These are phyloP conservation scores for Hypsizygus marmoreus DNA, from an alignment of 768 basidiomycete species.

Conservation along the genomic window DNA sequence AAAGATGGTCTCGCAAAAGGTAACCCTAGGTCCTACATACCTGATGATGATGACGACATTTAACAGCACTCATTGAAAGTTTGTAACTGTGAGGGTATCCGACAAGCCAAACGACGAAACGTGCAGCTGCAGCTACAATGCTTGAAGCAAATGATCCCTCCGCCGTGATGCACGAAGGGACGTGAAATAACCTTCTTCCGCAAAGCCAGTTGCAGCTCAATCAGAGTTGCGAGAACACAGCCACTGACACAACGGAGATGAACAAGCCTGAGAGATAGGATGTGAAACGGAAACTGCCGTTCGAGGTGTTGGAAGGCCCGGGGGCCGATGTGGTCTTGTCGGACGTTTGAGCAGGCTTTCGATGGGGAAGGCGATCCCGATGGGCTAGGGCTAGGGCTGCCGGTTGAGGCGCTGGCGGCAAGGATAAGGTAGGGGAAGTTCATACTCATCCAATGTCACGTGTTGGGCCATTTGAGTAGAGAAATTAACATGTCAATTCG, in stretches of 20 bases:
- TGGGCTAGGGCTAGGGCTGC: not conserved
- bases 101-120: not conserved
- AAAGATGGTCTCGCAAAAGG: slow-evolving; percentile 1
- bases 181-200: not conserved
- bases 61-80: too few species aligned
- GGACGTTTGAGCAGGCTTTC: slow-evolving; percentile 15
- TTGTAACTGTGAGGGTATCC: not conserved
- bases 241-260: slow-evolving; percentile 7
- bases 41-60: not conserved
- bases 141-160: not conserved
- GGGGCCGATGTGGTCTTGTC: slow-evolving; percentile 15
- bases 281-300: slow-evolving; percentile 1
- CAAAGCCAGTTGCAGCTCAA: not conserved
- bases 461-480: too few species aligned
- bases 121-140: not conserved
- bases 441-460: too few species aligned
- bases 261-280: slow-evolving; percentile 11
- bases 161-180: not conserved
- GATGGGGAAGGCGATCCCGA: slow-evolving; percentile 10
- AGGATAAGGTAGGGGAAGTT: too few species aligned
- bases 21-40: too few species aligned
- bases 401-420: not conserved
- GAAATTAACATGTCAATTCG: too few species aligned
- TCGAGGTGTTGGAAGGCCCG: slow-evolving; percentile 16
- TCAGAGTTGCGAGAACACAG: slow-evolving; percentile 1